phyloP scores from a whole-genome alignment of 805 yeast species.

The Blastobotrys americana region DNA sequence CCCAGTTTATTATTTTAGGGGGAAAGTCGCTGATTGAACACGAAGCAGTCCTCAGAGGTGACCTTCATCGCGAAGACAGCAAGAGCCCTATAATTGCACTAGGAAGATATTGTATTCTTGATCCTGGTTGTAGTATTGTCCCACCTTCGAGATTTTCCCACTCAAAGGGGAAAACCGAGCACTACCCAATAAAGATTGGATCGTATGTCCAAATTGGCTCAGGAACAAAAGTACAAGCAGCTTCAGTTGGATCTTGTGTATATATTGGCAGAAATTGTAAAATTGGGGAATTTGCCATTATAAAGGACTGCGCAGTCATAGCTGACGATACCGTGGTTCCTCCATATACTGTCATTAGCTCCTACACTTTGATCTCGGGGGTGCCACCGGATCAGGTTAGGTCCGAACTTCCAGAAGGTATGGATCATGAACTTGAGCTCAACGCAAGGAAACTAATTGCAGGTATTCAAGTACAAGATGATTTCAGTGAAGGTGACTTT shows the following conservation, averaged over 20 bases:
- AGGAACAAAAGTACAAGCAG: conserved; percentile 29
- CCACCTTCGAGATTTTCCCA: conserved; percentile 27
- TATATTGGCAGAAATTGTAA: conserved; percentile 30
- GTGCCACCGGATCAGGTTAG: conserved; percentile 21
- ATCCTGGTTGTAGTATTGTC: conserved; percentile 18
- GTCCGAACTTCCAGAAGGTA: conserved; percentile 28
- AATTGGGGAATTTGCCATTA: conserved; percentile 31
- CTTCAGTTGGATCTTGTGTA: conserved; percentile 34
- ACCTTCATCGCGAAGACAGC: conserved; percentile 25
- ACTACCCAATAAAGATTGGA: conserved; percentile 34
- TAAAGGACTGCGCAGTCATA: conserved; percentile 34
- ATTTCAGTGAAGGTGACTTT: no score
- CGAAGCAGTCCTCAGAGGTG: conserved; percentile 31
- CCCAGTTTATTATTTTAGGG: conserved; percentile 32
- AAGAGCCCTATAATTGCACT: conserved; percentile 29
- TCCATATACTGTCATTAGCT: conserved; percentile 31
- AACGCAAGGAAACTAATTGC: conserved; percentile 25
- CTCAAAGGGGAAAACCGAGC: conserved; percentile 11
- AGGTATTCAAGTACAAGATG: conserved; percentile 19
- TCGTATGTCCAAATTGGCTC: conserved; percentile 32
- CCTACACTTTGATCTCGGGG: conserved; percentile 27
- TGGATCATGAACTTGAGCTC: conserved; percentile 26
- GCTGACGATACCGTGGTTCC: conserved; percentile 30
- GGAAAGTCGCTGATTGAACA: conserved; percentile 31
- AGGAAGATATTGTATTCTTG: conserved; percentile 31